Percentiles rank a stretch among this genome's conserved stretches.
Conservation (phyloP, 192 early-diverging fungal genomes). For the Coemansia sp. region DNA sequence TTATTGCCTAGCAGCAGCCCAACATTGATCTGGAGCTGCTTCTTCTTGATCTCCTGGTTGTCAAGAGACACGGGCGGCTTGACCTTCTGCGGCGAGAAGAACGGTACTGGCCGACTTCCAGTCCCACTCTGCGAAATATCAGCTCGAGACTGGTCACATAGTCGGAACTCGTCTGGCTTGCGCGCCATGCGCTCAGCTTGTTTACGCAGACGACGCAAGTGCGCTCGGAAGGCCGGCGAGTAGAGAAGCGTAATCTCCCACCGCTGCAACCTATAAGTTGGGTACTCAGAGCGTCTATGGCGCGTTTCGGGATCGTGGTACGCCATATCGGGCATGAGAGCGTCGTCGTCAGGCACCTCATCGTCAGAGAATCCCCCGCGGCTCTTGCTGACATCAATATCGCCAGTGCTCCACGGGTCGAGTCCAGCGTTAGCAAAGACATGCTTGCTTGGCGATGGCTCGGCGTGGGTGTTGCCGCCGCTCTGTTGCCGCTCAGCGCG, state of each 20-base stretch:
- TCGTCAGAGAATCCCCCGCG: conserved; percentile 25
- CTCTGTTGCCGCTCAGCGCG: background rate
- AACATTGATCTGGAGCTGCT: conserved; percentile 54
- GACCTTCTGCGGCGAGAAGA: conserved; percentile 49
- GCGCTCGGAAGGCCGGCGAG: conserved; percentile 42
- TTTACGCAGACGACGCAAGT: conserved; percentile 39
- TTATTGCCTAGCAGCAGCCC: conserved; percentile 42
- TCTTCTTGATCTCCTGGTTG: conserved; percentile 51
- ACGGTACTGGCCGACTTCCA: conserved; percentile 47
- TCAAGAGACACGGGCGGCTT: conserved; percentile 39
- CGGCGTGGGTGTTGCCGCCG: background rate
- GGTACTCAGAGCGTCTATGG: conserved; percentile 39
- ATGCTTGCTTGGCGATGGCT: background rate
- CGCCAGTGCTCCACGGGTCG: background rate
- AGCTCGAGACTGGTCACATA: conserved; percentile 36
- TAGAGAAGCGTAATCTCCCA: conserved; percentile 56
- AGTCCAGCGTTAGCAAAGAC: background rate
- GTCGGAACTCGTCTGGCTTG: conserved; percentile 40
- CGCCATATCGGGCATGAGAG: conserved; percentile 36
- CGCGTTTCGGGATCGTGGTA: conserved; percentile 54
- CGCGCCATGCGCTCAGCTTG: conserved; percentile 37
- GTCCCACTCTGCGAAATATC: conserved; percentile 8
- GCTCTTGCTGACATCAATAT: conserved; percentile 7
- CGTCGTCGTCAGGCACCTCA: conserved; percentile 20
- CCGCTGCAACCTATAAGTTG: conserved; percentile 51